phyloP scores from a whole-genome alignment of 805 yeast genomes.

The Zygosaccharomyces pseudorouxii region DNA sequence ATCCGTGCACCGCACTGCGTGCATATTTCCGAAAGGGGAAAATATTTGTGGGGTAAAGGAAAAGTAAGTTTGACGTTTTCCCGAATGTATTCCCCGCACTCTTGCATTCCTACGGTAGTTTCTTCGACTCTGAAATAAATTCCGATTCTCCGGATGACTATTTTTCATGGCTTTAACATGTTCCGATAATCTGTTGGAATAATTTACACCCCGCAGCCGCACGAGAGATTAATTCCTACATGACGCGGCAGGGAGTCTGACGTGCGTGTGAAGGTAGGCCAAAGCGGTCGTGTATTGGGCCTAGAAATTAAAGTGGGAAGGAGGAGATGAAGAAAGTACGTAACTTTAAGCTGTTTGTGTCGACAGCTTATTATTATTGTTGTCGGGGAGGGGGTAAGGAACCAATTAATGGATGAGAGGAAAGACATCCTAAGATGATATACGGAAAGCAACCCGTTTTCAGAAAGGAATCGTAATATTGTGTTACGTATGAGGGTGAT shows the following conservation, averaged over 20 bases:
- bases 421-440: not conserved
- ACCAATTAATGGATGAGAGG: not conserved
- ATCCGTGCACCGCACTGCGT: not conserved
- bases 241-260: constrained; percentile 4
- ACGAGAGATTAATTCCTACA: not conserved
- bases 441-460: not conserved
- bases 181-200: not conserved
- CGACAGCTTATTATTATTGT: not conserved
- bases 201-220: not conserved
- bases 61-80: not conserved
- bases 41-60: not conserved
- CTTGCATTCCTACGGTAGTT: not conserved
- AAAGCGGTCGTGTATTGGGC: not conserved
- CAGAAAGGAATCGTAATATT: not conserved
- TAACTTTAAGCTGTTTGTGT: not conserved
- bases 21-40: not conserved
- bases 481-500: not conserved
- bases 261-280: not conserved
- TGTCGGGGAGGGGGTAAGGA: not conserved
- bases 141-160: constrained; percentile 1
- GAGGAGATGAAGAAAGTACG: not conserved
- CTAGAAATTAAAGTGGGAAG: not conserved
- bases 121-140: not conserved
- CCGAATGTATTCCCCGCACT: not conserved
- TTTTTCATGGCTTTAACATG: not conserved